Conservation (phyloP, 306 rosid species). For the Inga leiocalycina region DNA sequence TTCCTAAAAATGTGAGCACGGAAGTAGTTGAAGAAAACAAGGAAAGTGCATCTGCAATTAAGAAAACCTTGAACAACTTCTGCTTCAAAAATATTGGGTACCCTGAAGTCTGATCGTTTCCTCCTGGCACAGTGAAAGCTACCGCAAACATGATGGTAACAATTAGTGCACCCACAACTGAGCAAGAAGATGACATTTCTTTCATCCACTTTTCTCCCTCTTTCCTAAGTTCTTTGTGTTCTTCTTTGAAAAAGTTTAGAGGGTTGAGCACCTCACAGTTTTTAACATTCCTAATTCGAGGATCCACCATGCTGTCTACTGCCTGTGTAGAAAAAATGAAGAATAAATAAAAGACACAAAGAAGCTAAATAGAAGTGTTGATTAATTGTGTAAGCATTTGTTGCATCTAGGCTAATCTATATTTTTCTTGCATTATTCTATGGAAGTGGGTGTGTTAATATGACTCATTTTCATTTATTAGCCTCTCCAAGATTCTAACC, state of each 20-base stretch:
- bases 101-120: background rate
- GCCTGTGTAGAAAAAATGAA: background rate
- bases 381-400: background rate
- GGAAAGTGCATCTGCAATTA: background rate
- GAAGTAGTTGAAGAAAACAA: background rate
- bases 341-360: background rate
- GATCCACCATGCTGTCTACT: background rate
- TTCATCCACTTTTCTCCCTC: background rate
- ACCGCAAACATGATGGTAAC: background rate
- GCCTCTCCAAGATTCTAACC: too few relatives aligned
- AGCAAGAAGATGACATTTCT: too few relatives aligned
- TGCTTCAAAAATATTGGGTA: background rate
- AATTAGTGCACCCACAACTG: too few relatives aligned
- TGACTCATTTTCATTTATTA: too few relatives aligned
- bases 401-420: too few relatives aligned
- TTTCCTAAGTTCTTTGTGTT: background rate
- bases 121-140: background rate
- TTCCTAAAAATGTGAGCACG: background rate
- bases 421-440: too few relatives aligned
- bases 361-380: background rate
- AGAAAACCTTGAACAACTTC: background rate
- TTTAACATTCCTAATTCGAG: accelerated
- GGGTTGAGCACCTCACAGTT: background rate
- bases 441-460: too few relatives aligned
- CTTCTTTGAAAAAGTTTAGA: background rate